Conservation (phyloP, 75 land plant genomes). For the Sequoia sempervirens region DNA sequence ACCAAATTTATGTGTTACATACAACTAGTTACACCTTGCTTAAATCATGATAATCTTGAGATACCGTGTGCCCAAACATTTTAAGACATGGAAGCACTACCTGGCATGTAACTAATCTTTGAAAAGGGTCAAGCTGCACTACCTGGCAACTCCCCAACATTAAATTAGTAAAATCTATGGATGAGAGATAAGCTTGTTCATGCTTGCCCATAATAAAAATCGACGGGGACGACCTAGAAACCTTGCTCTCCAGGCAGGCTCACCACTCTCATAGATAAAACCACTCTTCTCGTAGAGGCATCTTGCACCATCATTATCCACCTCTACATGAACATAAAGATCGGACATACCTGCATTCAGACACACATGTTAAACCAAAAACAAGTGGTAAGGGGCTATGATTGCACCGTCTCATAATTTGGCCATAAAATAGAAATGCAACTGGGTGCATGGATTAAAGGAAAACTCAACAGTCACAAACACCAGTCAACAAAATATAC, state of each 20-base stretch:
- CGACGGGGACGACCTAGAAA: conserved; percentile 71
- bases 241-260: conserved; percentile 77
- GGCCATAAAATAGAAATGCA: not conserved
- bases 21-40: not conserved
- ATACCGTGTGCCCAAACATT: not conserved
- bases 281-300: conserved; percentile 72
- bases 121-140: not conserved
- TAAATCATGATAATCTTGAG: not conserved
- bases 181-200: not conserved
- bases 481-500: not conserved
- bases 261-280: conserved; percentile 70
- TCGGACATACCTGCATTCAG: conserved; percentile 64
- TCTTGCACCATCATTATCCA: conserved; percentile 69
- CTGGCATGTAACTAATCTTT: not conserved
- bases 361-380: not conserved
- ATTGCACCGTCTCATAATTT: not conserved
- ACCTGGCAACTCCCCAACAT: not conserved
- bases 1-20: not conserved
- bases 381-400: not conserved
- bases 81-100: not conserved
- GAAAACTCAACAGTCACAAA: not conserved
- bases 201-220: conserved; percentile 57
- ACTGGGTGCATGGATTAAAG: not conserved
- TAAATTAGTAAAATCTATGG: not conserved
- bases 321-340: conserved; percentile 85